Conservation (phyloP, 306 rosid genomes). For the Malus sieversii region DNA sequence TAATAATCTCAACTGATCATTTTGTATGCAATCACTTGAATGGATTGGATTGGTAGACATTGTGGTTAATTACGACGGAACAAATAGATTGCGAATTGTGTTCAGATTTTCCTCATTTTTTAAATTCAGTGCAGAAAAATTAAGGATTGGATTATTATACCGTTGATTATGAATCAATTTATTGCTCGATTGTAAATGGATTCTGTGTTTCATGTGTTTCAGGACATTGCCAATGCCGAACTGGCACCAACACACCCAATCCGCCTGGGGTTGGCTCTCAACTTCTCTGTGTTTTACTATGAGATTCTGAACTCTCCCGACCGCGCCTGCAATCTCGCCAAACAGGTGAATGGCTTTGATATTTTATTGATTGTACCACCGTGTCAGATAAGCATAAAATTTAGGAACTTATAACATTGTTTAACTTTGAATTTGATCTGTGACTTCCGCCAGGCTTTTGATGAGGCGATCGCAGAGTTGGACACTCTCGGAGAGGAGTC, state of each 20-base stretch:
- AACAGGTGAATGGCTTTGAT: conserved; percentile 49
- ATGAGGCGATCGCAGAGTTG: conserved; percentile 97
- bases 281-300: conserved; percentile 89
- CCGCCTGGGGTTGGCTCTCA: conserved; percentile 95
- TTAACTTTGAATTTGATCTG: not conserved
- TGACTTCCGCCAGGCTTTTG: conserved; percentile 60
- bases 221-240: conserved; percentile 91
- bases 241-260: conserved; percentile 95
- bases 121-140: not conserved
- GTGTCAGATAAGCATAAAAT: not conserved
- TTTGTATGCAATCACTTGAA: not conserved
- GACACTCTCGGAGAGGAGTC: conserved; percentile 97
- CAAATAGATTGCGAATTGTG: not conserved
- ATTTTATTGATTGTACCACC: not conserved
- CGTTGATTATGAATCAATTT: not conserved
- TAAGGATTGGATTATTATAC: not conserved
- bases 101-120: not conserved
- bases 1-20: not conserved
- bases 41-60: not conserved
- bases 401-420: not conserved
- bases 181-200: not conserved
- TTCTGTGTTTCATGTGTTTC: conserved; percentile 2
- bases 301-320: conserved; percentile 98
- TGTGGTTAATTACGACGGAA: not conserved
- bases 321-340: conserved; percentile 97